Percentiles rank a stretch among this genome's conserved stretches.
Conservation (phyloP, 805 yeast species). For the Candida dajiaensis region DNA sequence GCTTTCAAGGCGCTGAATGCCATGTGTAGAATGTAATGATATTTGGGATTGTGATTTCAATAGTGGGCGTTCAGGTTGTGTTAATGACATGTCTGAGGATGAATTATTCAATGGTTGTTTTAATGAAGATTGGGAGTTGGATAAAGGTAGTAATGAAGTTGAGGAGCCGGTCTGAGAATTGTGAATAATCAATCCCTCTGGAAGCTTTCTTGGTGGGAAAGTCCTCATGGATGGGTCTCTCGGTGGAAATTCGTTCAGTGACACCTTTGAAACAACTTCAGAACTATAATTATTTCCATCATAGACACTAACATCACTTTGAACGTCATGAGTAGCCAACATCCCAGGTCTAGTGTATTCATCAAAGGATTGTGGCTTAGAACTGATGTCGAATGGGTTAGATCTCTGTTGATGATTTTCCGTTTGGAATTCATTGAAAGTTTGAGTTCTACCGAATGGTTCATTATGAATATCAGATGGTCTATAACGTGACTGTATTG, state of each 20-base stretch:
- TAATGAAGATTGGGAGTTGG: neutral
- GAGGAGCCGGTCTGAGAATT: neutral
- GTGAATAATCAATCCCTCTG: neutral
- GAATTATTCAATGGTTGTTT: neutral
- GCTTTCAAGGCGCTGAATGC: neutral
- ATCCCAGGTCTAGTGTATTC: neutral
- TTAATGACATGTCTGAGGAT: neutral
- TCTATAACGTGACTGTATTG: constrained; percentile 2
- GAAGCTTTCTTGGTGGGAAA: neutral
- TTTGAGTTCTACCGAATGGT: neutral
- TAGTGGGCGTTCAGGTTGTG: neutral
- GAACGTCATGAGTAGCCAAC: neutral
- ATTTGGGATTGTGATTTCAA: neutral
- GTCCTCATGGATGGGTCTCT: neutral
- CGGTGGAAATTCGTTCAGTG: neutral
- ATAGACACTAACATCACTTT: neutral
- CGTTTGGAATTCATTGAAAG: neutral
- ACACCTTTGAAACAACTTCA: neutral
- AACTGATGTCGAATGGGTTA: neutral
- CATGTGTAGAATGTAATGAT: neutral
- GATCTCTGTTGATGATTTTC: neutral
- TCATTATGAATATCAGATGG: neutral
- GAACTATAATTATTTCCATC: neutral
- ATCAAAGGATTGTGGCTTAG: neutral
- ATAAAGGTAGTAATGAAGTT: neutral